phyloP scores from a whole-genome alignment of 345 rosid genomes.

The Iberis pinnata region DNA sequence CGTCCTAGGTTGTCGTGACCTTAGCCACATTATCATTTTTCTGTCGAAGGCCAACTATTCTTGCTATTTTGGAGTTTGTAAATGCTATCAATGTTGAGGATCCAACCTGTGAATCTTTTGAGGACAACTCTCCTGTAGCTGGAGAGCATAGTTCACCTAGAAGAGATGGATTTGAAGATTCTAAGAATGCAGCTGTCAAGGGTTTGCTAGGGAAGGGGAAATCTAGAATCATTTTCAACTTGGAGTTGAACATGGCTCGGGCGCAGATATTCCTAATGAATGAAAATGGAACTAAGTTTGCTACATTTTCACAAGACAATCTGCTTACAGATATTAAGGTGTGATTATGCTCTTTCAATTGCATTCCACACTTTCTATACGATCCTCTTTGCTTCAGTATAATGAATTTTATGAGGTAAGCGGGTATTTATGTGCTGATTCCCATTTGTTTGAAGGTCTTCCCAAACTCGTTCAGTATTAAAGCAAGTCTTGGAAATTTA shows the following conservation, averaged over 20 bases:
- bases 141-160: conserved; percentile 35
- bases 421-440: conserved; percentile 12
- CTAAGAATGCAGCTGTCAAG: conserved; percentile 61
- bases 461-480: conserved; percentile 89
- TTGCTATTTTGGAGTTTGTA: conserved; percentile 88
- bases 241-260: conserved; percentile 76
- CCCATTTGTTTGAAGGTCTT: conserved; percentile 53
- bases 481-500: conserved; percentile 84
- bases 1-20: conserved; percentile 65
- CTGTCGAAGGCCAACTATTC: conserved; percentile 91
- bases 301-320: conserved; percentile 84
- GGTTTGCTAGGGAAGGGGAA: conserved; percentile 94
- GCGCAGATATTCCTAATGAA: conserved; percentile 90
- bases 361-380: conserved; percentile 6
- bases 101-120: conserved; percentile 48
- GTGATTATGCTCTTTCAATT: conserved; percentile 21
- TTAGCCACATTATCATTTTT: conserved; percentile 83
- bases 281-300: conserved; percentile 81
- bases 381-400: conserved; percentile 4
- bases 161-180: conserved; percentile 42
- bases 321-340: conserved; percentile 86
- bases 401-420: conserved; percentile 6
- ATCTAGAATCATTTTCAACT: conserved; percentile 69
- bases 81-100: conserved; percentile 61
- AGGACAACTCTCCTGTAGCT: conserved; percentile 49